These are phyloP conservation scores for Prinsepia uniflora DNA, from an alignment of 306 rosid genomes.

Conservation along the genomic window DNA sequence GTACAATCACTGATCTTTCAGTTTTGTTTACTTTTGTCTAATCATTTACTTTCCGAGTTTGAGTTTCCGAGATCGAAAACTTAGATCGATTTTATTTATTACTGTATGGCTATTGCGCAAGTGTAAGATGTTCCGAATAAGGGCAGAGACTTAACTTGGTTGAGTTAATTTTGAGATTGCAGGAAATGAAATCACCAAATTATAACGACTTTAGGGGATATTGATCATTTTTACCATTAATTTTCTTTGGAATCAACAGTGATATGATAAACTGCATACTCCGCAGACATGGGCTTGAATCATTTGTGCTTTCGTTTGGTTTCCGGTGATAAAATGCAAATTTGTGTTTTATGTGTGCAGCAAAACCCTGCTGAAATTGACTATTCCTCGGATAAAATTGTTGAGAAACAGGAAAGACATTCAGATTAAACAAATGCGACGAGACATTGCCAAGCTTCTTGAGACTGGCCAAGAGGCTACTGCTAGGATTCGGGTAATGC, in stretches of 20 bases:
- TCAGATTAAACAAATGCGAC: conserved; percentile 90
- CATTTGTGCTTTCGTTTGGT: neutral
- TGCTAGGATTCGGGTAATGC: conserved; percentile 79
- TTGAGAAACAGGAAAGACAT: conserved; percentile 83
- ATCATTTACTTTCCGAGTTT: conserved; percentile 9
- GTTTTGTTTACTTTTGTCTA: neutral
- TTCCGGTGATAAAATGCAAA: neutral
- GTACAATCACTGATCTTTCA: conserved; percentile 27
- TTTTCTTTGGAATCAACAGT: neutral
- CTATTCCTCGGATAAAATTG: conserved; percentile 90
- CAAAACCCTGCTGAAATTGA: conserved; percentile 83
- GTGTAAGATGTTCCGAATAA: neutral
- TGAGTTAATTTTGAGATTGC: neutral
- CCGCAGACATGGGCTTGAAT: neutral
- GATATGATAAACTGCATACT: neutral
- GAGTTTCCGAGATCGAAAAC: conserved; percentile 14
- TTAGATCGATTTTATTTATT: conserved; percentile 1
- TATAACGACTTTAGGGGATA: neutral
- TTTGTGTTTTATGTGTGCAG: conserved; percentile 31
- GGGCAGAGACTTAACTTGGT: neutral
- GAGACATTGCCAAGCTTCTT: conserved; percentile 93
- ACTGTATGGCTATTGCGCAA: conserved; percentile 3
- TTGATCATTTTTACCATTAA: neutral
- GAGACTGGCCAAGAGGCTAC: conserved; percentile 99
- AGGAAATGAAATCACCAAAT: neutral